Percentiles rank a stretch among this genome's conserved stretches.
phyloP scores from a whole-genome alignment of 2,329 filamentous ascomycete species.

The Apiospora koreana region DNA sequence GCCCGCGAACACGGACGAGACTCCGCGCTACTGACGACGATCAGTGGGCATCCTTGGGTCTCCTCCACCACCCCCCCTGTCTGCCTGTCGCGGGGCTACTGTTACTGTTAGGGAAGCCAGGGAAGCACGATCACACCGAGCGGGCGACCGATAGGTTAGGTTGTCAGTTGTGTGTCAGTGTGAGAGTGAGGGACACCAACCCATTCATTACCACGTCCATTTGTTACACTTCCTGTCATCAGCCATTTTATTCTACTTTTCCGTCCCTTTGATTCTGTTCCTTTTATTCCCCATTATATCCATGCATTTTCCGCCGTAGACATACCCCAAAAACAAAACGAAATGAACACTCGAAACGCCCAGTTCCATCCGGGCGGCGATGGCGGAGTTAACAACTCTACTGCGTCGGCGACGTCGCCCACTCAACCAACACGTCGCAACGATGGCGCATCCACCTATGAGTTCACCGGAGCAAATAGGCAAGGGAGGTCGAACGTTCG shows the following conservation, averaged over 20 bases:
- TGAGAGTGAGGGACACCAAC: neutral
- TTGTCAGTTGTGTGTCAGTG: neutral
- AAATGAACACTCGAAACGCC: conserved; percentile 25
- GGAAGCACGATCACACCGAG: neutral
- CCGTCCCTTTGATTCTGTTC: neutral
- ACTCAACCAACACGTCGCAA: conserved; percentile 24
- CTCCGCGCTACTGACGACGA: conserved; percentile 3
- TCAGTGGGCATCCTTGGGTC: neutral
- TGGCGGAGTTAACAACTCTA: conserved; percentile 20
- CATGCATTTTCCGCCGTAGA: conserved; percentile 9
- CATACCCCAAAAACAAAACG: conserved; percentile 13
- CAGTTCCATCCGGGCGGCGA: conserved; percentile 19
- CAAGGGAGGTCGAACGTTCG: conserved; percentile 25
- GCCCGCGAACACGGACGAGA: neutral
- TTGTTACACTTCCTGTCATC: neutral
- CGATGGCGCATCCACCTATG: conserved; percentile 26
- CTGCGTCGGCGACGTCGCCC: conserved; percentile 20
- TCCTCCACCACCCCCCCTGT: neutral
- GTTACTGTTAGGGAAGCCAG: neutral
- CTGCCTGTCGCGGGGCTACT: neutral
- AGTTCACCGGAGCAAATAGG: conserved; percentile 14
- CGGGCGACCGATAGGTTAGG: neutral
- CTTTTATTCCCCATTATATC: neutral
- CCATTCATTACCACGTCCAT: neutral
- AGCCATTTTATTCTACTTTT: neutral